Base-by-base conservation (phyloP, 441 rosid genomes). In the Dalechampia spathulata region DNA sequence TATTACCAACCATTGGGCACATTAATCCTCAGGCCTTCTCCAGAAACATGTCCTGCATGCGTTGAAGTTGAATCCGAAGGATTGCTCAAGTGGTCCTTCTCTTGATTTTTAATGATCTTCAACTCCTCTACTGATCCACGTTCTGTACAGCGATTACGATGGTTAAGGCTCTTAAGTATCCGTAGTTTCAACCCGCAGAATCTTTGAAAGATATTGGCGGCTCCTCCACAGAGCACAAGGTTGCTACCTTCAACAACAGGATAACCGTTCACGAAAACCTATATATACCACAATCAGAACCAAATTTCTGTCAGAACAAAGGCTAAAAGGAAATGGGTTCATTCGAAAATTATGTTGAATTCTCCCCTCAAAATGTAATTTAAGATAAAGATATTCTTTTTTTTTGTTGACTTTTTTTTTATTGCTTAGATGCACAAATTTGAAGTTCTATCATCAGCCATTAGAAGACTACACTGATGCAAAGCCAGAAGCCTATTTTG, bases 181-280 rank as follows among this genome's bases (percentile, higher is more conserved):
- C 73, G 63, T 13, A 62, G 54, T 62, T 81, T 83, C 45, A 83
- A 74, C 26, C 82, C 81, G 50, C 72, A 67, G 26, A 85, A 72
- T 53, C 75, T 64, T 62, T 44, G 61, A 66, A 71, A 74, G 47
- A 75, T 46, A 64, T 57, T 72, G 12, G 56, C 47, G 17, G 76
- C 62, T 75, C 73, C 75, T 69, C 77, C 72, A 52, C 52, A 49
- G 8, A 52, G 70, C 32, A 73, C 64, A 57, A 68, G 28, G 27
- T 52, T 64, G 25, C 62, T 66, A 70, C 61, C 52, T 57, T 73
- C 67, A 25, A 50, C 67, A 25, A 50, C 56, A 4, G 55, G 61
- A 50, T 58, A 51, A 53, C 57, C 32, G 41, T 54, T 64, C 52
- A 62, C 76, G 16, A 41, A 9, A 10, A 58, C 75, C 90, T 79